Base-by-base conservation (phyloP, 805 yeast species). In the Yarrowia sp. region DNA sequence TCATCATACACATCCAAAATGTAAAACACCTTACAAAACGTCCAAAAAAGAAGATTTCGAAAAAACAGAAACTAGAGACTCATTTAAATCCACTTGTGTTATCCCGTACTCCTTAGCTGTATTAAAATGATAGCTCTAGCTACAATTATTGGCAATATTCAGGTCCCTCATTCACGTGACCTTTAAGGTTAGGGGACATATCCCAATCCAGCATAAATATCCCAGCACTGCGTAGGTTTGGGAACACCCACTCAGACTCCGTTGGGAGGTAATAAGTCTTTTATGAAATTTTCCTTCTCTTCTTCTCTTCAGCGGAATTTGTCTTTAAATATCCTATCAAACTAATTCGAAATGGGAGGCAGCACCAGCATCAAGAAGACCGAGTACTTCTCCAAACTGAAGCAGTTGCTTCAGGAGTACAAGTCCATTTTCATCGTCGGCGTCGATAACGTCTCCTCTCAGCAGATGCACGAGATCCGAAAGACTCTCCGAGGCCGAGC, bases 401-500 rank as follows among this genome's bases (percentile, higher is more conserved):
- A 95, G 86, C 89, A 87, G 81, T 87, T 92, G 80, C 85, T 95
- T 78, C 96, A 90, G 81, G 96, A 92, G 81, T 91, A 89, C 96
- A 90, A 90, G 87, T 92, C 98, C 74, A 85, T 93, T 86, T 95
- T 95, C 93, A 81, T 95, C 75, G 98, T 95, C 79, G 98, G 98
- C 83, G 98, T 95, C 76, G 99, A 95, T 85, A 95, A 95, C 86
- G 99, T 95, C 79, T 90, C 98, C 73, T 95, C 99, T 75, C 99
- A 95, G 86, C 99, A 95, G 85, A 92, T 95, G 97, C 99, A 95
- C 85, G 96, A 95, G 87, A 86, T 92, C 85, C 92, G 99, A 89
- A 92, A 89, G 86, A 82, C 91, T 72, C 88, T 95, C 78, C 92
- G 99, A 85, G 90, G 91, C 73, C 89, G 86, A 68, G 99, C 95